phyloP scores from a whole-genome alignment of 805 yeast species.

The Metschnikowia shivogae region DNA sequence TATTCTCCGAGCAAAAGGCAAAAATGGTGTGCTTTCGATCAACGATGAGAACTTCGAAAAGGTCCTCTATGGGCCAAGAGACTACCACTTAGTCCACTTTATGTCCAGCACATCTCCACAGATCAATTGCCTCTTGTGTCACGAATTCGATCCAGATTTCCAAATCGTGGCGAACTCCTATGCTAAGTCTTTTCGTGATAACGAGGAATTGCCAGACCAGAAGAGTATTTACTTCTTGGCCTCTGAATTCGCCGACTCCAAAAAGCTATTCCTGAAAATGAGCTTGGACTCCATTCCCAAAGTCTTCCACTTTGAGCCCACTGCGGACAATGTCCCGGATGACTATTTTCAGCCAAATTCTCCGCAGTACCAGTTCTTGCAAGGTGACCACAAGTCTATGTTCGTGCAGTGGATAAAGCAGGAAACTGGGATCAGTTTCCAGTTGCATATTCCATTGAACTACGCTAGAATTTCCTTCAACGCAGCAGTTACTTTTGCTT shows the following conservation, averaged over 20 bases:
- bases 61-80: constrained; percentile 60
- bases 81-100: constrained; percentile 59
- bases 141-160: constrained; percentile 62
- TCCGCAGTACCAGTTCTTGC: constrained; percentile 37
- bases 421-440: constrained; percentile 33
- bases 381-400: constrained; percentile 40
- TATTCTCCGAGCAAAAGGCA: constrained; percentile 12
- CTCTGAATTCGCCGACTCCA: constrained; percentile 65
- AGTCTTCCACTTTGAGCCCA: constrained; percentile 57
- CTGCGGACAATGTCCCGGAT: constrained; percentile 25
- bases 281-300: constrained; percentile 75
- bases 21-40: constrained; percentile 22
- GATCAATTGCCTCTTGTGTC: constrained; percentile 75
- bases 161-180: constrained; percentile 57
- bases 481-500: constrained; percentile 32
- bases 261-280: constrained; percentile 48
- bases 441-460: constrained; percentile 40
- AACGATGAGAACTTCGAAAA: constrained; percentile 58
- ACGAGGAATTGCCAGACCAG: constrained; percentile 25
- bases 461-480: constrained; percentile 36
- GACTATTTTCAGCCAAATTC: constrained; percentile 22
- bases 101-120: constrained; percentile 72
- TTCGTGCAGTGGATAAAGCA: constrained; percentile 33
- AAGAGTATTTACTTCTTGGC: constrained; percentile 59
- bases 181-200: constrained; percentile 49